These are phyloP conservation scores for Colletotrichum eremochloae DNA, from an alignment of 2,329 filamentous ascomycete species.

Conservation along the genomic window DNA sequence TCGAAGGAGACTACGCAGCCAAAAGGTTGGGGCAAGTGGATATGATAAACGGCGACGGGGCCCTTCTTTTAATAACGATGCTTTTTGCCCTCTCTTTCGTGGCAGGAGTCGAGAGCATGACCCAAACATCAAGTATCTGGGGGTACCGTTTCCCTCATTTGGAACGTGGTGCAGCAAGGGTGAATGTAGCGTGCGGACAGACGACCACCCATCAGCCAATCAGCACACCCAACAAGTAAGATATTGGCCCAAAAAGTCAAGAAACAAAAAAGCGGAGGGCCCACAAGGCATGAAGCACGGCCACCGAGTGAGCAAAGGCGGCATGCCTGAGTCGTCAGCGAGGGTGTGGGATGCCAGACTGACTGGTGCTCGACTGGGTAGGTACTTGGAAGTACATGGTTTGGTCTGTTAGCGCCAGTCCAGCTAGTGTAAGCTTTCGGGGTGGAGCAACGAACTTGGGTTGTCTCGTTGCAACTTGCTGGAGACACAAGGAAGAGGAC, in stretches of 20 bases:
- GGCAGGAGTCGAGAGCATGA: constrained; percentile 38
- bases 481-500: constrained; percentile 35
- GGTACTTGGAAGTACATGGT: constrained; percentile 34
- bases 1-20: constrained; percentile 29
- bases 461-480: constrained; percentile 26
- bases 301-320: constrained; percentile 30
- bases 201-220: constrained; percentile 17
- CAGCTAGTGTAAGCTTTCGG: constrained; percentile 28
- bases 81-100: constrained; percentile 23
- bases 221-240: constrained; percentile 4
- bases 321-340: constrained; percentile 29
- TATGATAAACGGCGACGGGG: constrained; percentile 36
- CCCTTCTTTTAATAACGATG: constrained; percentile 35
- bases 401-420: constrained; percentile 20
- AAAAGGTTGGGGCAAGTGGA: constrained; percentile 38
- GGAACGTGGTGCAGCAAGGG: constrained; percentile 39
- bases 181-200: constrained; percentile 31
- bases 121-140: constrained; percentile 33
- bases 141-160: constrained; percentile 36
- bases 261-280: constrained; percentile 31
- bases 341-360: constrained; percentile 27
- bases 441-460: constrained; percentile 32
- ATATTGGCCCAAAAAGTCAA: constrained; percentile 39
- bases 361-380: constrained; percentile 16
- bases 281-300: constrained; percentile 19